Percentiles rank a stretch among this genome's conserved stretches.
Evolutionary conservation across 768 basidiomycete species (phyloP).

Genomic region (Paxillus rubicundulus): DNA sequence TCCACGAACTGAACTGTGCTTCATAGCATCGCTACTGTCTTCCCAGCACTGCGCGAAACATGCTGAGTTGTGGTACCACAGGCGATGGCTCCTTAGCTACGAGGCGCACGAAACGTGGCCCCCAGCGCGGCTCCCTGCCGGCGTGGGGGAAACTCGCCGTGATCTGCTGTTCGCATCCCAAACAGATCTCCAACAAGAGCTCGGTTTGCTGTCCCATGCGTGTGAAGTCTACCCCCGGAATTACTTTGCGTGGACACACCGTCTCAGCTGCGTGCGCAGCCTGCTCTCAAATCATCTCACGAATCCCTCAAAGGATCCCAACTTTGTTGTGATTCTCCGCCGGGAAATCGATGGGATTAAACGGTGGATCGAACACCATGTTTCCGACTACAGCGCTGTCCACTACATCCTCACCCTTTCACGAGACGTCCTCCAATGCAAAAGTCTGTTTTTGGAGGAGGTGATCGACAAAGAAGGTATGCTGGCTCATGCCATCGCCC

Average conservation of each 20-base stretch:
- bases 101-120: conserved; percentile 17
- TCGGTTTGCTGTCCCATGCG: conserved; percentile 45
- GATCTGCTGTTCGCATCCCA: conserved; percentile 28
- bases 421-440: conserved; percentile 8
- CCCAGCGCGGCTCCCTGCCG: not conserved
- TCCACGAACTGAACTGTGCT: conserved; percentile 45
- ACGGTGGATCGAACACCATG: conserved; percentile 59
- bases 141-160: not conserved
- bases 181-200: conserved; percentile 43
- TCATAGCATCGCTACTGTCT: conserved; percentile 47
- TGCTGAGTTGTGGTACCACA: conserved; percentile 67
- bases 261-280: conserved; percentile 46
- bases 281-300: conserved; percentile 17
- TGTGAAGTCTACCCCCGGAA: conserved; percentile 68
- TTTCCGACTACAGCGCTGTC: conserved; percentile 66
- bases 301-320: conserved; percentile 9
- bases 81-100: conserved; percentile 58
- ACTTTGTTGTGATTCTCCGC: conserved; percentile 33
- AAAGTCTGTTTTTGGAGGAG: conserved; percentile 3
- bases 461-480: conserved; percentile 4
- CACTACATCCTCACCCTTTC: conserved; percentile 50
- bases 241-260: conserved; percentile 72
- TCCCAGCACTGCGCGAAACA: conserved; percentile 59
- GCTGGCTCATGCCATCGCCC: conserved; percentile 44
- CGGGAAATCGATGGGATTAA: conserved; percentile 39